Base-by-base conservation (phyloP, 2,329 filamentous ascomycete species). In the Penicillium sp. region DNA sequence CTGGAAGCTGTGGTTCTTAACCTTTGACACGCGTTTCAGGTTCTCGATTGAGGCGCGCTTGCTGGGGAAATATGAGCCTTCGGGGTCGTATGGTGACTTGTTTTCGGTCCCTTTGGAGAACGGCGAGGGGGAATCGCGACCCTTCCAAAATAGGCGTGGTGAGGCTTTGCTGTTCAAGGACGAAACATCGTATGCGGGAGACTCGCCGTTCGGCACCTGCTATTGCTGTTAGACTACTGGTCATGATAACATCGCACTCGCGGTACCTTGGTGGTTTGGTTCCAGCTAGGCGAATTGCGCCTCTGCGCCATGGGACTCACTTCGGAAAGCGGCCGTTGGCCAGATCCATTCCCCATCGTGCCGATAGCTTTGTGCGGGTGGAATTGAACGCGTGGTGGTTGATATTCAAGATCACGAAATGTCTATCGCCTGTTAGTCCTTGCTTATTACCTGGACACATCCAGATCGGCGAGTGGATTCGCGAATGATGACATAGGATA, bases 1-100 rank as follows among this genome's bases (percentile, higher is more conserved):
- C 51, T 92, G 88, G 71, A 96, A 90, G 77, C 88, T 96, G 82
- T 93, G 97, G 79, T 96, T 97, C 82, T 93, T 96, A 67, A 99
- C 94, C 56, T 94, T 89, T 51, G 93, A 96, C 31, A 92, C 92
- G 72, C 88, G 90, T 77, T 97, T 95, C 55, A 99, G 82, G 68
- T 92, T 92, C 81, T 99, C 94, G 63, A 99, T 92, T 16, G 93
- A 97, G 43, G 90, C 90, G 69, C 93, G 88, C 67, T 90, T 89
- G 54, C 85, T 87, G 21, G 90, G 86, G 43, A 88, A 88, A 7
- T 87, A 84, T 10, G 88, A 86, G 41, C 82, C 79, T 47, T 84
- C 81, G 54, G 83, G 80, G 60, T 85, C 80, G 55, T 75, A 75
- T 51, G 76, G 85, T 53, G 81, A 72, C 44, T 78, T 81, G 75